Conservation (phyloP, 306 rosid genomes). For the Macrotyloma uniflorum region DNA sequence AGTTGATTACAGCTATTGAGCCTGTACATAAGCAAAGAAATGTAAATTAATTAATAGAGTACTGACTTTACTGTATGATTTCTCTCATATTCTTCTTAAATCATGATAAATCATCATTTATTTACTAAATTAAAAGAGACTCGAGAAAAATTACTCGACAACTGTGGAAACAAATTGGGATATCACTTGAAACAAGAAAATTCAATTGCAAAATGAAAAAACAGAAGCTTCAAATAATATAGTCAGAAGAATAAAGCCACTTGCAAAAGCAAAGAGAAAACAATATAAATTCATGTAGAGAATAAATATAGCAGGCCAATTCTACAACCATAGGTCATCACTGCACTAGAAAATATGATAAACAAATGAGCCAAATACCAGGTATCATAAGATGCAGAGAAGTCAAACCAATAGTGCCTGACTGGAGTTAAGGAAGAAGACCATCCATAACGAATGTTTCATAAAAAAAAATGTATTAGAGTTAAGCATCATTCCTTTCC, state of each 20-base stretch:
- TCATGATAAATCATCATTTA: constrained; percentile 23
- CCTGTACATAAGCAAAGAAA: constrained; percentile 60
- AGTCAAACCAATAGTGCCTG: background rate
- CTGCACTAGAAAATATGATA: background rate
- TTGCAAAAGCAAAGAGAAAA: background rate
- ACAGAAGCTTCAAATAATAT: constrained; percentile 7
- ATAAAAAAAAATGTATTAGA: background rate
- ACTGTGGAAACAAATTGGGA: constrained; percentile 29
- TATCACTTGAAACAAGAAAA: constrained; percentile 11
- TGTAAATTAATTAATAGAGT: constrained; percentile 23
- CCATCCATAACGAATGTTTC: background rate
- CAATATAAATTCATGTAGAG: background rate
- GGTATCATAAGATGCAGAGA: constrained; percentile 10
- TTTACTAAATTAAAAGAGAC: constrained; percentile 22
- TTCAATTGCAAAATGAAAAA: constrained; percentile 10
- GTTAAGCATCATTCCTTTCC: background rate
- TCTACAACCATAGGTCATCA: constrained; percentile 5
- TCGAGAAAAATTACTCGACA: background rate
- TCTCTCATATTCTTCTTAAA: constrained; percentile 19
- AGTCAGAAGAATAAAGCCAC: background rate
- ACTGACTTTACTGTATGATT: constrained; percentile 18
- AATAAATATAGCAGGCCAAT: background rate
- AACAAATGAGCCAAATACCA: constrained; percentile 4
- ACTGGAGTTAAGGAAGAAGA: background rate
- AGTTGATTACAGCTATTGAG: constrained; percentile 67